Evolutionary conservation across 2,329 filamentous ascomycete species (phyloP), one percentile per base, ranked within the genome.

Genomic region (Diaporthe australafricana): DNA sequence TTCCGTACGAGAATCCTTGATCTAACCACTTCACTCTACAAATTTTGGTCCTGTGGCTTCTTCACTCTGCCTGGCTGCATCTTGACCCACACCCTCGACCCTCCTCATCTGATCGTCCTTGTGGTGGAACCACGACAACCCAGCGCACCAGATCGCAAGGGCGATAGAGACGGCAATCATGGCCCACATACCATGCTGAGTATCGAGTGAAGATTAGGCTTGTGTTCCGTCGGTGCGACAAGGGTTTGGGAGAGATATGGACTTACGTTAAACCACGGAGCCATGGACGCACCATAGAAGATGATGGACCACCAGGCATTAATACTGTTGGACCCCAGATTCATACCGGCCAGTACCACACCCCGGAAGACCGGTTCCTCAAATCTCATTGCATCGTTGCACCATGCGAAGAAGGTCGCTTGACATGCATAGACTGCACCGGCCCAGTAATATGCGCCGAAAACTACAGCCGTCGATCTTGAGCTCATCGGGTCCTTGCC

Each of bases 391-490:
- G 90, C 89, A 76, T 93, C 92, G 75, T 94, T 94, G 27, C 90
- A 92, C 92, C 92, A 94, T 0, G 92, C 92, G 75, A 94, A 94
- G 75, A 94, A 93, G 0, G 90, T 92, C 0, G 92, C 91, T 79
- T 94, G 91, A 76, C 91, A 92, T 0, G 92, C 91, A 75, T 94
- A 94, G 0, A 93, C 90, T 4, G 87, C 84, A 0, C 92, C 92
- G 0, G 91, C 90, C 88, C 89, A 91, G 79, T 93, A 93, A 75
- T 93, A 93, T 5, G 91, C 90, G 0, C 80, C 90, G 73, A 94
- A 92, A 0, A 90, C 86, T 1, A 88, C 82, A 0, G 85, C 77
- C 0, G 88, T 91, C 3, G 85, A 87, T 0, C 60, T 63, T 0
- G 79, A 67, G 40, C 77, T 83, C 0, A 78, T 79, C 0, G 84